Evolutionary conservation across 202 grass and related monocot genomes (phyloP).

Genomic region (Elaeis oleifera): DNA sequence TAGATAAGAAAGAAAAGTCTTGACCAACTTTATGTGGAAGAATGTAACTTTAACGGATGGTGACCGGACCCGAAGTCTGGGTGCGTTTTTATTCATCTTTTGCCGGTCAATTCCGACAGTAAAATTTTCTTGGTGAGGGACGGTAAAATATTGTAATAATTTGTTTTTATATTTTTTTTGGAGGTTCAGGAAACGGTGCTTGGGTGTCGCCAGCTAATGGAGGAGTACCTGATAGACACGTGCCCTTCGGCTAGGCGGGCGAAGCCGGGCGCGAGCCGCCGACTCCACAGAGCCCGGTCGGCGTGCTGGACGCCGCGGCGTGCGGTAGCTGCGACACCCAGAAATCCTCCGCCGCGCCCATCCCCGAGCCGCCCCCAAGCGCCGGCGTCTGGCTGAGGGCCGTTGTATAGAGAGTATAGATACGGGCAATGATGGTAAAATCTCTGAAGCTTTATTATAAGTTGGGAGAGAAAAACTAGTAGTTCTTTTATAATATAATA

Average conservation of each 20-base stretch:
- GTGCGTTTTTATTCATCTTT: not conserved
- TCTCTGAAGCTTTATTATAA: too few species aligned
- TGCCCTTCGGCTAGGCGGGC: not conserved
- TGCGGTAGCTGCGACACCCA: constrained; percentile 21
- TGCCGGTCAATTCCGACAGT: constrained; percentile 4
- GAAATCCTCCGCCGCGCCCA: not conserved
- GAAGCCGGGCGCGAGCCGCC: not conserved
- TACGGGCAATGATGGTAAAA: not conserved
- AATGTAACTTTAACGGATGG: not conserved
- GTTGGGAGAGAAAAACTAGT: too few species aligned
- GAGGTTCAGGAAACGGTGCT: constrained; percentile 13
- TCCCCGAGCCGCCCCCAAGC: not conserved
- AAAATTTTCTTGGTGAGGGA: not conserved
- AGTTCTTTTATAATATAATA: too few species aligned
- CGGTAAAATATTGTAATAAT: not conserved
- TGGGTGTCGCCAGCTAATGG: constrained; percentile 28
- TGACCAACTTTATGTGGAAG: too few species aligned
- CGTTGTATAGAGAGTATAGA: constrained; percentile 10
- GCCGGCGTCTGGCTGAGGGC: constrained; percentile 8
- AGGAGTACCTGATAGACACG: constrained; percentile 15
- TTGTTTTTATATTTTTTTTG: not conserved
- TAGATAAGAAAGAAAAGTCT: too few species aligned
- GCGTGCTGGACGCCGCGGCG: constrained; percentile 17
- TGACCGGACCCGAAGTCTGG: not conserved
- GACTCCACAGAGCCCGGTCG: constrained; percentile 9